These are phyloP conservation scores for Prinsepia uniflora DNA, from an alignment of 306 rosid species.

Conservation along the genomic window DNA sequence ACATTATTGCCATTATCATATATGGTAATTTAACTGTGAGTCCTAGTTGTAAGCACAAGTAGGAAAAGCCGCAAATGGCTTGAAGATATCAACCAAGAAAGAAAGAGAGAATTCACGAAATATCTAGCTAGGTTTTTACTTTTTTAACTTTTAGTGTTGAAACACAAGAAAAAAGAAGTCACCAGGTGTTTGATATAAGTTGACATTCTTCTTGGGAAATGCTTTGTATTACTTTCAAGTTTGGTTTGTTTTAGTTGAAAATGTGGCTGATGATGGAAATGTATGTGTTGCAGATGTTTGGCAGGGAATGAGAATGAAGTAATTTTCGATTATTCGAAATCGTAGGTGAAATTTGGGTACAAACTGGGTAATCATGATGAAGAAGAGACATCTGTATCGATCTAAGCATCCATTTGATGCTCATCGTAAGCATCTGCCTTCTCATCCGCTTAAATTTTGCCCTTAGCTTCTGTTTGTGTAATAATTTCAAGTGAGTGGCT, in stretches of 20 bases:
- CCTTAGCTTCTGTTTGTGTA: not conserved
- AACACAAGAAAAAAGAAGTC: not conserved
- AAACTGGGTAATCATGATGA: conserved; percentile 31
- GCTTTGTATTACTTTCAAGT: too few species aligned
- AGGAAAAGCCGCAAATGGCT: not conserved
- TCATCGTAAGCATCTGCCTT: conserved; percentile 46
- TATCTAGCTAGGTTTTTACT: not conserved
- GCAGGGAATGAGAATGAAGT: not conserved
- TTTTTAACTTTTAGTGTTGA: not conserved
- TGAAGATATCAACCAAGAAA: not conserved
- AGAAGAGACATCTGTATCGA: conserved; percentile 44
- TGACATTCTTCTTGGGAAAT: too few species aligned
- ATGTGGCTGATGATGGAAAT: conserved; percentile 8
- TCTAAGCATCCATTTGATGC: conserved; percentile 48
- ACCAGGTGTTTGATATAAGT: not conserved
- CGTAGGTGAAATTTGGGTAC: conserved; percentile 10
- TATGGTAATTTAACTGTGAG: not conserved
- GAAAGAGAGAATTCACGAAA: not conserved
- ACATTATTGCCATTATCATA: not conserved
- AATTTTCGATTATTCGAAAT: not conserved
- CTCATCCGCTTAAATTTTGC: not conserved
- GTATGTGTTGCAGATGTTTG: conserved; percentile 27
- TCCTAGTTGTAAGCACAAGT: not conserved
- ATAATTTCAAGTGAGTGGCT: not conserved
- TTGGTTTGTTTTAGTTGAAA: not conserved